Evolutionary conservation across 169 alveolate species (phyloP), one percentile per base, ranked within the genome.

Genomic region (Plasmodium cynomolgi): DNA sequence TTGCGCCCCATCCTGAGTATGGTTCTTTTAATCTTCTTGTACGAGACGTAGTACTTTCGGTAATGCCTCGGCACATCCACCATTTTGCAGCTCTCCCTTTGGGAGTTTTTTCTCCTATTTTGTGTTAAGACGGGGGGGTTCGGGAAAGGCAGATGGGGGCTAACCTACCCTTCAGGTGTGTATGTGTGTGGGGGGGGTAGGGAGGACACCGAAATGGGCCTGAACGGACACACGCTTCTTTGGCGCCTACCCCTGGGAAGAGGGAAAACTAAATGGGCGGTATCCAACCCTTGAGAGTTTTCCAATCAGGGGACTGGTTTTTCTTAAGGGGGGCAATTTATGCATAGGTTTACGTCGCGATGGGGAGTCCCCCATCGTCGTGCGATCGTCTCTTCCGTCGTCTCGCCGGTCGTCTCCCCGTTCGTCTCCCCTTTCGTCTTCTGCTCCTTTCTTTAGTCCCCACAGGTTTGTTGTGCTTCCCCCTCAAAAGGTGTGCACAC

Each of bases 11-110:
- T 90, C 62, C 26, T 79, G 15, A 90, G 33, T 37, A 90, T 90
- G 11, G 26, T 81, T 44, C 91, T 56, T 68, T 68, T 90, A 26
- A 90, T 90, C 74, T 90, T 90, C 71, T 81, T 90, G 56, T 90
- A 81, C 8, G 94, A 79, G 58, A 90, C 94, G 41, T 90, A 90
- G 41, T 81, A 90, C 71, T 81, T 79, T 29, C 44, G 62, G 50
- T 90, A 90, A 81, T 90, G 94, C 39, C 9, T 79, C 47, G 94
- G 94, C 20, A 90, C 82, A 5, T 80, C 94, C 26, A 80, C 75
- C 94, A 90, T 88, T 79, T 31, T 75, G 41, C 71, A 3, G 34
- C 41, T 86, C 34, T 58, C 47, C 11, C 11, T 83, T 72, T 29
- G 62, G 33, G 2, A 81, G 23, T 7, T 26, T 34, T 8, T 34